These are phyloP conservation scores for Carpinus viminea DNA, from an alignment of 306 rosid genomes.

Conservation along the genomic window DNA sequence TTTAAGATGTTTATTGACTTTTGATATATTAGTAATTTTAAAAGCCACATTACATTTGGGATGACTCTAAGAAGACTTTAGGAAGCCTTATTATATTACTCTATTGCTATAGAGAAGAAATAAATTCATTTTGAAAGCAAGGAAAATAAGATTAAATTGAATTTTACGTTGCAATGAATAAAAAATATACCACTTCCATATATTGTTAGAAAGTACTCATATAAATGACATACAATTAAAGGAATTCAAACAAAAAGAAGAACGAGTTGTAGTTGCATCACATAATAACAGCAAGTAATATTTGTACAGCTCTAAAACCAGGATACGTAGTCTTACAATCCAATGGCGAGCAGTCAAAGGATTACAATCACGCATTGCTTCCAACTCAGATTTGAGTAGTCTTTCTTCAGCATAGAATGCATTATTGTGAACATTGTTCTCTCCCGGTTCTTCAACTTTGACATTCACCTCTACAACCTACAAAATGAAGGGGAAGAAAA, in stretches of 20 bases:
- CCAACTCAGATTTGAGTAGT: conserved; percentile 62
- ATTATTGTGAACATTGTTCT: conserved; percentile 67
- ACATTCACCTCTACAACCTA: conserved; percentile 86
- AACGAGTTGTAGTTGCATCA: background rate
- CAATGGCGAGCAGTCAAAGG: conserved; percentile 82
- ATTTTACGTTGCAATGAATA: background rate
- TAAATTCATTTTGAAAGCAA: background rate
- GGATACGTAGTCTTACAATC: conserved; percentile 61
- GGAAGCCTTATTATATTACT: no score
- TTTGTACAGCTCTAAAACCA: conserved; percentile 9
- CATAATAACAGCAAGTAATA: background rate
- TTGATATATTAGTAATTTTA: background rate
- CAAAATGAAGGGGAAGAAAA: conserved; percentile 19
- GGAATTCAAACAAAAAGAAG: background rate
- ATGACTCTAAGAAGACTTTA: no score
- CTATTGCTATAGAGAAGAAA: background rate
- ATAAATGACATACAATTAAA: background rate
- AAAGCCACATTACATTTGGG: background rate
- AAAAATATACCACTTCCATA: background rate
- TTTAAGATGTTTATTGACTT: no score
- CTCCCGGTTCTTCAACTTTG: conserved; percentile 80
- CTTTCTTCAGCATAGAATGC: conserved; percentile 85
- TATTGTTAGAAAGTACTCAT: no score
- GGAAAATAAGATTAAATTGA: background rate
- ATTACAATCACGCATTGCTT: conserved; percentile 83